Evolutionary conservation across 257 asterid species (phyloP).

Genomic region (Catharanthus roseus): DNA sequence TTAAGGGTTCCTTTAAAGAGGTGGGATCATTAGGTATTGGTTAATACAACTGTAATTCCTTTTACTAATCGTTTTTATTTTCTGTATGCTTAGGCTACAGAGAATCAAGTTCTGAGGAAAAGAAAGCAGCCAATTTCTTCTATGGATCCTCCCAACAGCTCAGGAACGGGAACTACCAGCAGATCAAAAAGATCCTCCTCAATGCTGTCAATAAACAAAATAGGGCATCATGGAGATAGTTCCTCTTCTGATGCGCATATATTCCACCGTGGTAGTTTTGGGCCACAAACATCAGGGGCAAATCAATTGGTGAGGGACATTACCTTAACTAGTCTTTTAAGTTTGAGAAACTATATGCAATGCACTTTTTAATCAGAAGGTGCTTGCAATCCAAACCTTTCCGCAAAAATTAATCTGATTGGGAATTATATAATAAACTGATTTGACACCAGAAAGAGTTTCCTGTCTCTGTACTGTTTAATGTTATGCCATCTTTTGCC

Average conservation of each 20-base stretch:
- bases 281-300: constrained; percentile 10
- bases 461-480: background rate
- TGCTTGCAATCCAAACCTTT: background rate
- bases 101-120: constrained; percentile 19
- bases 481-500: background rate
- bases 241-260: constrained; percentile 15
- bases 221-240: constrained; percentile 18
- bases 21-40: too few relatives aligned
- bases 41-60: background rate
- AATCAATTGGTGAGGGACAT: constrained; percentile 12
- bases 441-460: background rate
- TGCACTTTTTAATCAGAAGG: background rate
- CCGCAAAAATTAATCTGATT: background rate
- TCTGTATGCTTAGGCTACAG: constrained; percentile 1
- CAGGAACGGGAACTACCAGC: constrained; percentile 15
- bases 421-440: background rate
- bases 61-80: background rate
- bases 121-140: constrained; percentile 24
- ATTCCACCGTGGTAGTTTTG: constrained; percentile 7
- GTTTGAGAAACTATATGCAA: background rate
- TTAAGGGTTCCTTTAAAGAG: background rate
- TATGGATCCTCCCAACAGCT: constrained; percentile 15
- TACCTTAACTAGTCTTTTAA: background rate
- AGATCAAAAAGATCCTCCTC: constrained; percentile 15
- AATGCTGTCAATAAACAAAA: constrained; percentile 17